phyloP scores from a whole-genome alignment of 768 basidiomycete species.

The Pulveroboletus frians region DNA sequence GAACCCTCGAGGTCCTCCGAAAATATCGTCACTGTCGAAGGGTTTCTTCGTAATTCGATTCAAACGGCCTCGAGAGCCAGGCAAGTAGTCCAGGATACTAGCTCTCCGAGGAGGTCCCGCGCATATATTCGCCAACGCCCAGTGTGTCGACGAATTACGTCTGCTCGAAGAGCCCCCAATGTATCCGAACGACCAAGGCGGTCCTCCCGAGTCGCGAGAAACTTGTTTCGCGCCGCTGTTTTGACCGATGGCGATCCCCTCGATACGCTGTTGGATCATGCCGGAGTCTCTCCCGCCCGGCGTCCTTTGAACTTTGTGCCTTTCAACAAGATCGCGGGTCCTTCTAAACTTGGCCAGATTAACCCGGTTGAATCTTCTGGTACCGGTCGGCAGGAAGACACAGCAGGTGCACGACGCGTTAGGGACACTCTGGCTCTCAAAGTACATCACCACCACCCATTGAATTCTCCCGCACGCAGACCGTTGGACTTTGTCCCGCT shows the following conservation, averaged over 20 bases:
- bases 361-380: background rate
- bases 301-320: slow-evolving; percentile 28
- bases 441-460: background rate
- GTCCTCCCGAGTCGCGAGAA: slow-evolving; percentile 6
- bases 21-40: slow-evolving; percentile 23
- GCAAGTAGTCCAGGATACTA: background rate
- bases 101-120: background rate
- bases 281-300: slow-evolving; percentile 10
- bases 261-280: slow-evolving; percentile 10
- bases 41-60: slow-evolving; percentile 17
- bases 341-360: background rate
- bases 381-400: background rate
- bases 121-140: slow-evolving; percentile 19
- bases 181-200: background rate
- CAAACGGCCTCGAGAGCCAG: background rate
- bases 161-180: background rate
- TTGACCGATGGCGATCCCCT: slow-evolving; percentile 24
- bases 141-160: background rate
- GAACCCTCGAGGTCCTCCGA: background rate
- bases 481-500: slow-evolving; percentile 25
- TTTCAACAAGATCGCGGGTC: slow-evolving; percentile 17
- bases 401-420: background rate
- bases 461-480: background rate
- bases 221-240: slow-evolving; percentile 25
- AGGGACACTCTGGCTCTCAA: background rate